Percentiles rank a stretch among this genome's conserved stretches.
These are phyloP conservation scores for Eucalyptus guilfoylei DNA, from an alignment of 345 rosid species.

Conservation along the genomic window DNA sequence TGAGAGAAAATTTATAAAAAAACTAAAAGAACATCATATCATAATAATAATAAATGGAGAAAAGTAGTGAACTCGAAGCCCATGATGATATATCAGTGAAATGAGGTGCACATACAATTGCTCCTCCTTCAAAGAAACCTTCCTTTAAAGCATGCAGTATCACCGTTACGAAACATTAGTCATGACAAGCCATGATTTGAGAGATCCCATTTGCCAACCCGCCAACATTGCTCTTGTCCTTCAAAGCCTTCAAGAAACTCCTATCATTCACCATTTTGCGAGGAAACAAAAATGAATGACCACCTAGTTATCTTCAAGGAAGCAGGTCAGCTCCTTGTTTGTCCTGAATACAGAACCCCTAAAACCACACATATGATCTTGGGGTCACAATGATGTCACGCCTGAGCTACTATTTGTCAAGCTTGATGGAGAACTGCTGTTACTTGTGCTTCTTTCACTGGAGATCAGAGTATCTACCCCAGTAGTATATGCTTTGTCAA, in stretches of 20 bases:
- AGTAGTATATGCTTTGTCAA: constrained; percentile 1
- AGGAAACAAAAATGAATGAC: constrained; percentile 32
- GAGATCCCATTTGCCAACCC: constrained; percentile 4
- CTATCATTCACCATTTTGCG: constrained; percentile 4
- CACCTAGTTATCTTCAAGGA: constrained; percentile 24
- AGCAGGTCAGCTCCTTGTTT: constrained; percentile 21
- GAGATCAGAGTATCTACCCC: constrained; percentile 1
- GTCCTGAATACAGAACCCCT: constrained; percentile 56
- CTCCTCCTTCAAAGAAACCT: constrained; percentile 77
- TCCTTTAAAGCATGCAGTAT: constrained; percentile 62
- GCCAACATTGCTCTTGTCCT: constrained; percentile 11
- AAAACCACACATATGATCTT: constrained; percentile 5
- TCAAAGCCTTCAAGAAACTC: constrained; percentile 11
- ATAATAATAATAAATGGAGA: not conserved
- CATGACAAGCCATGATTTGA: constrained; percentile 13
- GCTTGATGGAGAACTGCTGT: not conserved
- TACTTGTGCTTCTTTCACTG: constrained; percentile 1
- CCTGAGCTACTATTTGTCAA: not conserved
- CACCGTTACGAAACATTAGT: constrained; percentile 66
- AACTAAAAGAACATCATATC: not conserved
- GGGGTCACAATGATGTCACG: not conserved
- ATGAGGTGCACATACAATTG: constrained; percentile 61
- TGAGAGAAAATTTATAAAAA: not conserved
- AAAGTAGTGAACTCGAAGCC: constrained; percentile 42
- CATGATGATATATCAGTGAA: constrained; percentile 32